Conservation (phyloP, 2,329 filamentous ascomycete genomes). For the Epichloe gansuensis region DNA sequence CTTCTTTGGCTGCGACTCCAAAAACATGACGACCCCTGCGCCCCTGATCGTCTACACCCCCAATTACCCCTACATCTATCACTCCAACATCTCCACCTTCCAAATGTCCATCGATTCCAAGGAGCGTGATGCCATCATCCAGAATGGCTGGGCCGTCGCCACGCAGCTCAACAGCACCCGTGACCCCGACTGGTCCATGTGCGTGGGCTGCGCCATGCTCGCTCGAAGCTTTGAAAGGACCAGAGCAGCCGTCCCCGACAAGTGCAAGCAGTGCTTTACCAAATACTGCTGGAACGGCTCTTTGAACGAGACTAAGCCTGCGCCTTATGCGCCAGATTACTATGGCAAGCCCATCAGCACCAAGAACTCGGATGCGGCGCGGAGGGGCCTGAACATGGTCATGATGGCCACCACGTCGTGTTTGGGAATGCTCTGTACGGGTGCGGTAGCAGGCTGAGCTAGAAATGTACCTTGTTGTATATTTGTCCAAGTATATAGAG, state of each 20-base stretch:
- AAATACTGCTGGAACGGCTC: slow-evolving; percentile 93
- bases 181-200: slow-evolving; percentile 64
- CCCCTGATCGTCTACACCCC: slow-evolving; percentile 82
- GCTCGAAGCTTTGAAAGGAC: slow-evolving; percentile 63
- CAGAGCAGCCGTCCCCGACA: slow-evolving; percentile 51
- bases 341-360: slow-evolving; percentile 15
- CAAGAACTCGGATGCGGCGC: slow-evolving; percentile 10
- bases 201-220: slow-evolving; percentile 79
- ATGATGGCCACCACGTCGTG: slow-evolving; percentile 7
- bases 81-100: slow-evolving; percentile 73
- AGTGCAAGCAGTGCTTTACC: slow-evolving; percentile 64
- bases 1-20: slow-evolving; percentile 53
- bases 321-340: slow-evolving; percentile 17
- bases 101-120: slow-evolving; percentile 47
- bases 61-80: slow-evolving; percentile 57
- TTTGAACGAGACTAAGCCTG: slow-evolving; percentile 21
- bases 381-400: neutral
- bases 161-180: slow-evolving; percentile 72
- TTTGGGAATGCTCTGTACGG: neutral
- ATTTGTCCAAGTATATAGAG: no score
- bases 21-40: slow-evolving; percentile 36
- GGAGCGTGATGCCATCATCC: slow-evolving; percentile 66
- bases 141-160: slow-evolving; percentile 73
- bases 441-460: no score
- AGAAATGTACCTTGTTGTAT: no score